Evolutionary conservation across 2,329 filamentous ascomycete species (phyloP), one percentile per base, ranked within the genome.

Genomic region (Drechslerella coelobrocha): DNA sequence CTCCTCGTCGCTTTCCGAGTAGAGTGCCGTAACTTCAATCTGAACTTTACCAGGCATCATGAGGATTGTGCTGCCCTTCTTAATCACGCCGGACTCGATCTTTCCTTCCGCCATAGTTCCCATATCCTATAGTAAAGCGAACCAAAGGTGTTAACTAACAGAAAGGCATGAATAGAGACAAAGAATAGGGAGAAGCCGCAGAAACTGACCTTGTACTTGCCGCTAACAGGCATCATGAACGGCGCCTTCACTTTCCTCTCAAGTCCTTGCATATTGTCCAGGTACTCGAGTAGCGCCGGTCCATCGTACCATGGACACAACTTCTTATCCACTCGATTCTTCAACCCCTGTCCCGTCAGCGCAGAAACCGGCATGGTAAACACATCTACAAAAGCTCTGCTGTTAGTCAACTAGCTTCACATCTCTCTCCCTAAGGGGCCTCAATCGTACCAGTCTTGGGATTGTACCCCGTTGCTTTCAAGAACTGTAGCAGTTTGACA

Each of bases 221-320:
- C 91, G 73, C 90, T 90, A 74, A 99, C 85, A 7, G 94, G 90
- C 92, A 99, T 97, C 94, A 99, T 97, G 84, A 99, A 97, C 8
- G 94, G 93, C 1, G 94, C 94, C 76, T 96, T 96, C 76, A 97
- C 81, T 83, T 97, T 99, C 76, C 94, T 91, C 79, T 99, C 93
- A 39, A 97, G 85, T 10, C 93, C 87, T 77, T 89, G 87, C 91
- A 97, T 97, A 78, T 86, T 83, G 78, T 97, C 93, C n/a, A 99
- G 86, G 80, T 92, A 97, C 80, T 97, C 93, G 19, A 99, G 87
- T 50, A 99, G 85, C 19, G 92, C 94, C 8, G 93, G 93, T 0
- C 92, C 92, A 41, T 90, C 84, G 78, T 91, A 95, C 91, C 92
- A 99, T 7, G 90, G 85, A 41, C 86, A 88, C 2, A 91, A 74